Evolutionary conservation across 1,284 basidiomycete genomes (phyloP).

Genomic region (Porphyrellus sp.): DNA sequence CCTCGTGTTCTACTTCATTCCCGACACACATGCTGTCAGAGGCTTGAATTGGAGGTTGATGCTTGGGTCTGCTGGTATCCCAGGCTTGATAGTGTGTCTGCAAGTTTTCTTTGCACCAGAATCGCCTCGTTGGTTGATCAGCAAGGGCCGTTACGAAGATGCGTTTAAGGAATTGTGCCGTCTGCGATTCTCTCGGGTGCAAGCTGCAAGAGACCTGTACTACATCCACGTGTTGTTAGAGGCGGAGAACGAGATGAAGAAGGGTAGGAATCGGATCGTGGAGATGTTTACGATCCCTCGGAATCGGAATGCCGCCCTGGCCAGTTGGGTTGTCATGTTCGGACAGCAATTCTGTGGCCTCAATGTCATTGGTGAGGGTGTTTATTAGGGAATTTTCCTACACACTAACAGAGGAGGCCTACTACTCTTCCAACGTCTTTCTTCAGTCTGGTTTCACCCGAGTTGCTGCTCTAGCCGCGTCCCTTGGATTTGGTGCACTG

Average conservation of each 20-base stretch:
- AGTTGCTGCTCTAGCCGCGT: slow-evolving; percentile 56
- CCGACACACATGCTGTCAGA: slow-evolving; percentile 41
- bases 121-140: slow-evolving; percentile 74
- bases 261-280: slow-evolving; percentile 48
- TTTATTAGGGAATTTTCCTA: slow-evolving; percentile 50
- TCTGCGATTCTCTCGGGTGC: slow-evolving; percentile 65
- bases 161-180: slow-evolving; percentile 64
- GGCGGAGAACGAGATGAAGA: slow-evolving; percentile 57
- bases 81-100: slow-evolving; percentile 55
- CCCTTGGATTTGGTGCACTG: slow-evolving; percentile 71
- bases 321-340: slow-evolving; percentile 71
- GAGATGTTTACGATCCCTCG: slow-evolving; percentile 74
- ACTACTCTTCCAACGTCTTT: slow-evolving; percentile 72
- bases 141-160: slow-evolving; percentile 60
- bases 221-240: slow-evolving; percentile 70
- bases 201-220: slow-evolving; percentile 74
- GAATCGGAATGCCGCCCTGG: slow-evolving; percentile 71
- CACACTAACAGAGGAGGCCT: slow-evolving; percentile 46
- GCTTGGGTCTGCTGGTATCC: slow-evolving; percentile 60
- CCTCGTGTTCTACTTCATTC: slow-evolving; percentile 55
- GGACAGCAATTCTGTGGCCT: slow-evolving; percentile 65
- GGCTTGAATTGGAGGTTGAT: slow-evolving; percentile 69
- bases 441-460: slow-evolving; percentile 48
- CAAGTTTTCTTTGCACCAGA: slow-evolving; percentile 58
- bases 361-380: slow-evolving; percentile 55